Conservation (phyloP, 2,329 filamentous ascomycete genomes). For the Tolypocladium cylindrosporum region DNA sequence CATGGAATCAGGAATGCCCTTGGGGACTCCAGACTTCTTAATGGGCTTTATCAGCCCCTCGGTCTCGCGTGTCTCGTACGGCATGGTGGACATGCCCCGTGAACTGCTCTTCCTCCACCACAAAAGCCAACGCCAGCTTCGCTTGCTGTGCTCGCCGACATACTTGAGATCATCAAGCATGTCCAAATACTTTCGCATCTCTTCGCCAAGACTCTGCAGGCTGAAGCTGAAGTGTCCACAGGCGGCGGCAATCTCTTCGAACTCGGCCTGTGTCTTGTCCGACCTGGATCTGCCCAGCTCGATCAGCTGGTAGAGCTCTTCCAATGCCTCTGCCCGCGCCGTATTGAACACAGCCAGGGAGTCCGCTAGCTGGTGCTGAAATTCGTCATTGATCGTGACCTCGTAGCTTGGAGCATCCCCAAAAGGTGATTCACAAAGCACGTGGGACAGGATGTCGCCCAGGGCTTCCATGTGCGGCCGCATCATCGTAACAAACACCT, state of each 20-base stretch:
- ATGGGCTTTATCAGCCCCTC: slow-evolving; percentile 27
- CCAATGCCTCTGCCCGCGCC: slow-evolving; percentile 62
- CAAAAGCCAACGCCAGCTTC: slow-evolving; percentile 68
- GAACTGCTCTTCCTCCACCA: slow-evolving; percentile 49
- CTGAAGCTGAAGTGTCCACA: slow-evolving; percentile 91
- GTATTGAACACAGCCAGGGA: slow-evolving; percentile 65
- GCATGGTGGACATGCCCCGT: slow-evolving; percentile 7
- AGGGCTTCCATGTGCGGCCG: slow-evolving; percentile 87
- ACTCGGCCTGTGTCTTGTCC: slow-evolving; percentile 67
- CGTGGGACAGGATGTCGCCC: slow-evolving; percentile 71
- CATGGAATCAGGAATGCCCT: slow-evolving; percentile 39
- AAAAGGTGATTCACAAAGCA: slow-evolving; percentile 75
- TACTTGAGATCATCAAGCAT: slow-evolving; percentile 74
- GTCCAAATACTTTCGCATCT: slow-evolving; percentile 69
- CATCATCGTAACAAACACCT: slow-evolving; percentile 73
- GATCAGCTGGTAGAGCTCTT: slow-evolving; percentile 65
- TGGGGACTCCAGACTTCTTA: slow-evolving; percentile 37
- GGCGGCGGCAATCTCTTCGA: slow-evolving; percentile 85
- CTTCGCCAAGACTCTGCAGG: slow-evolving; percentile 75
- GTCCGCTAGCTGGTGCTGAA: slow-evolving; percentile 62
- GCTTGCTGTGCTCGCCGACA: slow-evolving; percentile 47
- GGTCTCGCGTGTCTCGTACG: slow-evolving; percentile 19
- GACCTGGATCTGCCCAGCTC: slow-evolving; percentile 54
- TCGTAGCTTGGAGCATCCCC: slow-evolving; percentile 13
- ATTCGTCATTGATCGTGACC: slow-evolving; percentile 60